A percentile compares a stretch with the other conserved stretches of the same genome.
phyloP scores from a whole-genome alignment of 2,329 filamentous ascomycete genomes.

The Onygena corvina region DNA sequence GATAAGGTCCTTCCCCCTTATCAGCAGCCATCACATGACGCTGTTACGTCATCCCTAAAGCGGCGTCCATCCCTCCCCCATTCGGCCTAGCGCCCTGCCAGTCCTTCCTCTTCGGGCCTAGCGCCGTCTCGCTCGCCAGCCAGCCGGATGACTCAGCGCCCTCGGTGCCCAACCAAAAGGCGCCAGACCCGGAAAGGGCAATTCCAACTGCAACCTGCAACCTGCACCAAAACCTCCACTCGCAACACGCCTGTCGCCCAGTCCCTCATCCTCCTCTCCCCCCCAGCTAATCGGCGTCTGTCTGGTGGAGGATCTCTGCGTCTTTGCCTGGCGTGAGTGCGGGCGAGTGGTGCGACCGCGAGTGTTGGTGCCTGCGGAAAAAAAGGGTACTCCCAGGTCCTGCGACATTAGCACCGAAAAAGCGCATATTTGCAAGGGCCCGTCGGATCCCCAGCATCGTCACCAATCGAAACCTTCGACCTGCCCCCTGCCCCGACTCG shows the following conservation, averaged over 20 bases:
- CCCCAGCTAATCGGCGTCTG: too few species aligned
- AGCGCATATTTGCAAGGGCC: slow-evolving; percentile 3
- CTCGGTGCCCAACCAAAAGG: neutral
- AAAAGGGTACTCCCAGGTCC: slow-evolving; percentile 3
- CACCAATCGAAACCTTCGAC: neutral
- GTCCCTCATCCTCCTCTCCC: too few species aligned
- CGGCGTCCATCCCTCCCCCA: neutral
- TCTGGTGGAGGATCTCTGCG: too few species aligned
- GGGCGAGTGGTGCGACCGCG: neutral
- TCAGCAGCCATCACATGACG: neutral
- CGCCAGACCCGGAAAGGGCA: too few species aligned
- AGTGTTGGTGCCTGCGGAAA: neutral
- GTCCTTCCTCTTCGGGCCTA: neutral
- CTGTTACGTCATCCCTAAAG: slow-evolving; percentile 1
- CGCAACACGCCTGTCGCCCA: too few species aligned
- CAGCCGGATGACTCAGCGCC: neutral
- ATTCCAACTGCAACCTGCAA: neutral
- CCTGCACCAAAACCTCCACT: too few species aligned
- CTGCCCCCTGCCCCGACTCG: too few species aligned
- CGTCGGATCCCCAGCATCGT: slow-evolving; percentile 1
- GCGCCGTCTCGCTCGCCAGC: neutral
- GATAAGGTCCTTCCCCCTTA: neutral
- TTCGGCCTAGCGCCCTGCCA: neutral
- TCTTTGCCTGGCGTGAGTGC: neutral
- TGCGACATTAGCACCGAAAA: slow-evolving; percentile 3